Percentiles rank a stretch among this genome's conserved stretches.
These are phyloP conservation scores for Hyphochytrium catenoides DNA, from an alignment of 352 stramenopile species.

Conservation along the genomic window DNA sequence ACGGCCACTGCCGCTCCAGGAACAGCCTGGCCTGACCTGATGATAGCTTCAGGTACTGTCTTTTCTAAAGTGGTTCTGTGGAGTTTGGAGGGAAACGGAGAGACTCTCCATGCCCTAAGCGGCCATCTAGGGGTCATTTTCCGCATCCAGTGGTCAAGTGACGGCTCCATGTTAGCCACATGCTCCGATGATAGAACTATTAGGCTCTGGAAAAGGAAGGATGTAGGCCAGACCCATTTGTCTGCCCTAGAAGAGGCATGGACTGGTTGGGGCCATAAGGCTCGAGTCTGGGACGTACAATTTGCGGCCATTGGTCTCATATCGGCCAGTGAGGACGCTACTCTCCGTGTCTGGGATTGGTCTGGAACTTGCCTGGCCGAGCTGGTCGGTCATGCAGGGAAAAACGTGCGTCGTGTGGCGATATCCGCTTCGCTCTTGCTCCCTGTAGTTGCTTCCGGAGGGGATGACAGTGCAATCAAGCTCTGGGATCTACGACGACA, in stretches of 20 bases:
- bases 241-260: slow-evolving; percentile 22
- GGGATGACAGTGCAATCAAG: slow-evolving; percentile 45
- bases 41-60: slow-evolving; percentile 50
- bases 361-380: slow-evolving; percentile 33
- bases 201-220: slow-evolving; percentile 24
- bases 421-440: too few relatives aligned
- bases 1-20: slow-evolving; percentile 25
- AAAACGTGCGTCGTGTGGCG: slow-evolving; percentile 42
- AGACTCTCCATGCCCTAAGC: background rate
- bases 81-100: slow-evolving; percentile 14
- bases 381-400: slow-evolving; percentile 37
- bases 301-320: slow-evolving; percentile 24
- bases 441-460: slow-evolving; percentile 32
- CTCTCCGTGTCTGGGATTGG: slow-evolving; percentile 39
- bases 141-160: slow-evolving; percentile 39
- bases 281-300: slow-evolving; percentile 53
- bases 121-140: slow-evolving; percentile 31
- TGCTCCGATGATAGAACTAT: slow-evolving; percentile 59
- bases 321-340: slow-evolving; percentile 43
- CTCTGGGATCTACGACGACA: slow-evolving; percentile 45
- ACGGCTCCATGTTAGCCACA: slow-evolving; percentile 34
- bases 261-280: slow-evolving; percentile 43
- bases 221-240: background rate
- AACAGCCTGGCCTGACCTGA: slow-evolving; percentile 25
- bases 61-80: slow-evolving; percentile 54